These are phyloP conservation scores for Backusella morwellensis DNA, from an alignment of 192 early-diverging fungal species.

Conservation along the genomic window DNA sequence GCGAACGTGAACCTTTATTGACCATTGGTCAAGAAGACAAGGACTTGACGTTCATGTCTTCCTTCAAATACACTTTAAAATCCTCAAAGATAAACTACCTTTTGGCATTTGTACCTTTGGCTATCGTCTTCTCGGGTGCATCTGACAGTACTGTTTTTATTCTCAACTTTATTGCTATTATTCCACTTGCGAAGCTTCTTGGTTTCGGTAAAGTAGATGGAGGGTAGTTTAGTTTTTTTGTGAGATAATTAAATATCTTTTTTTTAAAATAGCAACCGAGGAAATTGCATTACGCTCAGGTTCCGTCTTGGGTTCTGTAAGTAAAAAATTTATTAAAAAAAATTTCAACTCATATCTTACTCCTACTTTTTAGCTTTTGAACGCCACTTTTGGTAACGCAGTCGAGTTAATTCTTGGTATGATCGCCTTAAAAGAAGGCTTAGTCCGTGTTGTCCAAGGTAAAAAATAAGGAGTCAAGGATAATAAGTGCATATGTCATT, in stretches of 20 bases:
- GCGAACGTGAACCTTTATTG: slow-evolving; percentile 17
- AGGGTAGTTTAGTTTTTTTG: background rate
- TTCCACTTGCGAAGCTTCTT: slow-evolving; percentile 81
- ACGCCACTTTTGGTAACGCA: slow-evolving; percentile 63
- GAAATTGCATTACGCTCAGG: slow-evolving; percentile 56
- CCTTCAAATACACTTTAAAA: slow-evolving; percentile 44
- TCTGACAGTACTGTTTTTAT: slow-evolving; percentile 65
- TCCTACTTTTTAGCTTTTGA: slow-evolving; percentile 18
- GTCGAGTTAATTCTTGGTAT: slow-evolving; percentile 82
- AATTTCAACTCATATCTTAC: background rate
- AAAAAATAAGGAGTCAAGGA: background rate
- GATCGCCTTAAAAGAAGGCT: slow-evolving; percentile 60
- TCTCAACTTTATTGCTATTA: slow-evolving; percentile 89
- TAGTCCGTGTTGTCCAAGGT: slow-evolving; percentile 65
- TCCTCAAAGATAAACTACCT: slow-evolving; percentile 70
- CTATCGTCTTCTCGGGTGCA: slow-evolving; percentile 66
- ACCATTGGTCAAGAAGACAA: background rate
- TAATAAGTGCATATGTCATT: background rate
- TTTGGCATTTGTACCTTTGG: slow-evolving; percentile 78
- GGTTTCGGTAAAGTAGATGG: slow-evolving; percentile 26
- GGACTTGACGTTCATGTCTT: slow-evolving; percentile 38
- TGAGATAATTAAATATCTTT: slow-evolving; percentile 13
- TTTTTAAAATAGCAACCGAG: slow-evolving; percentile 63
- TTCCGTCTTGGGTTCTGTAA: slow-evolving; percentile 29
- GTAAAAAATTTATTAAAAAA: background rate